These are phyloP conservation scores for Talaromyces rugulosus DNA, from an alignment of 2,329 filamentous ascomycete species.

Conservation along the genomic window DNA sequence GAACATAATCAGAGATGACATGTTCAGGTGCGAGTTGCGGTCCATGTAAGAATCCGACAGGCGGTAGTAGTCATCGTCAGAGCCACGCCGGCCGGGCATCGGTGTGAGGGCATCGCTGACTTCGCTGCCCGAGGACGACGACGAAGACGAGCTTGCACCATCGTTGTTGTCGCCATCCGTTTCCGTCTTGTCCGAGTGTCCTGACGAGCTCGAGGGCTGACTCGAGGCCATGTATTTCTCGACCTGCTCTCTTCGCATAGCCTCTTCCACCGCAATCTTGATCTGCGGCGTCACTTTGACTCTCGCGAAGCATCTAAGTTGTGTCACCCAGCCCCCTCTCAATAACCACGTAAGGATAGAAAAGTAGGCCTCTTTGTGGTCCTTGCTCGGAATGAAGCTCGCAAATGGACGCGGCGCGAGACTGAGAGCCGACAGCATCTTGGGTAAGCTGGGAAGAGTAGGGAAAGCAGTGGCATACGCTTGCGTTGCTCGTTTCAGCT, in stretches of 20 bases:
- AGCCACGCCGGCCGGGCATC: slow-evolving; percentile 26
- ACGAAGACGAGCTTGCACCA: slow-evolving; percentile 32
- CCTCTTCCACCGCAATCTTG: slow-evolving; percentile 71
- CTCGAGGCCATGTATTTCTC: slow-evolving; percentile 32
- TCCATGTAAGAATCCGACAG: slow-evolving; percentile 32
- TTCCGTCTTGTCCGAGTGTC: slow-evolving; percentile 10
- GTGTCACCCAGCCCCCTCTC: slow-evolving; percentile 87
- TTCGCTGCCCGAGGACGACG: slow-evolving; percentile 35
- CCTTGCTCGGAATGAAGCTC: slow-evolving; percentile 76
- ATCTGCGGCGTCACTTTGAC: slow-evolving; percentile 79
- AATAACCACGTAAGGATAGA: slow-evolving; percentile 91
- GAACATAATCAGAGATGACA: slow-evolving; percentile 68
- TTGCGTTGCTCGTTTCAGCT: slow-evolving; percentile 63
- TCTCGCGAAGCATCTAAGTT: slow-evolving; percentile 87
- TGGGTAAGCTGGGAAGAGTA: slow-evolving; percentile 73
- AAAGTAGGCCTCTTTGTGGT: slow-evolving; percentile 82
- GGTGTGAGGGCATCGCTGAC: slow-evolving; percentile 35
- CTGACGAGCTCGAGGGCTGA: slow-evolving; percentile 23
- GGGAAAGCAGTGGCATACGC: slow-evolving; percentile 78
- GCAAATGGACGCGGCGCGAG: slow-evolving; percentile 78
- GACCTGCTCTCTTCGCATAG: slow-evolving; percentile 63
- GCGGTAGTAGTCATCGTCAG: slow-evolving; percentile 24
- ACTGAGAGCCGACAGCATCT: slow-evolving; percentile 81
- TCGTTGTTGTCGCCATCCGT: slow-evolving; percentile 19
- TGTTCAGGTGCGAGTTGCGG: slow-evolving; percentile 27